phyloP scores from a whole-genome alignment of 805 yeast species.

The Candida ficus region DNA sequence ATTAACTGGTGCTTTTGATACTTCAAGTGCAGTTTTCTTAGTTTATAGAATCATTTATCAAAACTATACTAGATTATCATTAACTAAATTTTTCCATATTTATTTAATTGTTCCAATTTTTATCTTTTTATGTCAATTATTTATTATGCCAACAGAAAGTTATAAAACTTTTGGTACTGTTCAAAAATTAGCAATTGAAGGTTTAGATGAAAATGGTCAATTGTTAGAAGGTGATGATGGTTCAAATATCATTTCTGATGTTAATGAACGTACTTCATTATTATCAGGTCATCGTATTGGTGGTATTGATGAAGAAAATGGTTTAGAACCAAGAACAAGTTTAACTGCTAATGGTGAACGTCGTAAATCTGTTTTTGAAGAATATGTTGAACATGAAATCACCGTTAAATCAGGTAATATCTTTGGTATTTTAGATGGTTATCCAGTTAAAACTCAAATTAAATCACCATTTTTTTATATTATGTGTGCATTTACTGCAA shows the following conservation, averaged over 20 bases:
- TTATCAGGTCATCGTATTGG: too few relatives aligned
- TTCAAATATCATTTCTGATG: constrained; percentile 42
- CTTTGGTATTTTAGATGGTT: constrained; percentile 76
- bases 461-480: constrained; percentile 65
- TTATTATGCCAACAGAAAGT: constrained; percentile 74
- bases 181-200: constrained; percentile 67
- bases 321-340: constrained; percentile 12
- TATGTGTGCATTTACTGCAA: constrained; percentile 73
- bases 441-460: constrained; percentile 43
- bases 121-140: constrained; percentile 65
- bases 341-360: constrained; percentile 22
- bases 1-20: constrained; percentile 90
- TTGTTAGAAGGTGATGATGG: constrained; percentile 34
- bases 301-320: constrained; percentile 9
- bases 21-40: constrained; percentile 85
- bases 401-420: constrained; percentile 48
- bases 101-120: constrained; percentile 76
- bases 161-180: constrained; percentile 68
- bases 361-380: constrained; percentile 59
- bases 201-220: constrained; percentile 65
- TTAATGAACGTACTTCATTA: constrained; percentile 30
- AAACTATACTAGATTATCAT: constrained; percentile 28
- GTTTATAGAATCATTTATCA: constrained; percentile 65
- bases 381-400: constrained; percentile 54
- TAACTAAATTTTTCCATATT: constrained; percentile 56